A percentile compares a stretch with the other conserved stretches of the same genome.
Conservation (phyloP, 129 eudicot species). For the Pulicaria dysenterica region DNA sequence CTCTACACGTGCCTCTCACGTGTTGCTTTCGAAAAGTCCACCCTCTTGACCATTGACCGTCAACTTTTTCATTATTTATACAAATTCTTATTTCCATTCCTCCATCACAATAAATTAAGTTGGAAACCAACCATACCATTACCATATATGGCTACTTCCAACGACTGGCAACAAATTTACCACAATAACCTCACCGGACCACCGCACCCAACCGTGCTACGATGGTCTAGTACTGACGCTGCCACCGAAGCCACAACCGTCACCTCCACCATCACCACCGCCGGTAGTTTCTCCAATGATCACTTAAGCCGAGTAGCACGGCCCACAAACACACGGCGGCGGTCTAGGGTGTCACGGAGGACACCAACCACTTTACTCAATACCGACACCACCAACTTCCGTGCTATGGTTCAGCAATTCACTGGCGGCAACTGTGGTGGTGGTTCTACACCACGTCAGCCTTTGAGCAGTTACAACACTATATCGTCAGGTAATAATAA, state of each 20-base stretch:
- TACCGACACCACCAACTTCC: conserved; percentile 80
- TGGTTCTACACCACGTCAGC: conserved; percentile 16
- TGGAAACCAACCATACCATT: conserved; percentile 13
- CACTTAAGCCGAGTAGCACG: conserved; percentile 51
- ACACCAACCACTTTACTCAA: conserved; percentile 77
- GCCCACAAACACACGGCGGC: conserved; percentile 41
- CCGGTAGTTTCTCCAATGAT: conserved; percentile 15
- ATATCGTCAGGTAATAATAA: conserved; percentile 23
- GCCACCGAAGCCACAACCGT: conserved; percentile 19
- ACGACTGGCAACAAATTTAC: conserved; percentile 44
- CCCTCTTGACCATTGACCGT: conserved; percentile 34
- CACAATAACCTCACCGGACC: conserved; percentile 33
- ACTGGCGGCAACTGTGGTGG: conserved; percentile 51
- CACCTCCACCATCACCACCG: conserved; percentile 14
- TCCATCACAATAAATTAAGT: conserved; percentile 4
- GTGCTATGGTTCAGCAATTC: conserved; percentile 92
- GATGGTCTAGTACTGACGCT: conserved; percentile 26
- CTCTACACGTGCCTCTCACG: conserved; percentile 40
- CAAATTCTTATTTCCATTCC: conserved; percentile 2
- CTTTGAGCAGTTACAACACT: conserved; percentile 11
- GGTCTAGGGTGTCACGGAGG: conserved; percentile 68
- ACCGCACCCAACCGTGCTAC: background rate
- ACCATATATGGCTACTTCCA: conserved; percentile 43
- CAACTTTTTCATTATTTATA: conserved; percentile 32
- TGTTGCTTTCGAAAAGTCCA: conserved; percentile 18